A percentile compares a stretch with the other conserved stretches of the same genome.
Evolutionary conservation across 306 rosid species (phyloP).

Genomic region (Benincasa hispida): DNA sequence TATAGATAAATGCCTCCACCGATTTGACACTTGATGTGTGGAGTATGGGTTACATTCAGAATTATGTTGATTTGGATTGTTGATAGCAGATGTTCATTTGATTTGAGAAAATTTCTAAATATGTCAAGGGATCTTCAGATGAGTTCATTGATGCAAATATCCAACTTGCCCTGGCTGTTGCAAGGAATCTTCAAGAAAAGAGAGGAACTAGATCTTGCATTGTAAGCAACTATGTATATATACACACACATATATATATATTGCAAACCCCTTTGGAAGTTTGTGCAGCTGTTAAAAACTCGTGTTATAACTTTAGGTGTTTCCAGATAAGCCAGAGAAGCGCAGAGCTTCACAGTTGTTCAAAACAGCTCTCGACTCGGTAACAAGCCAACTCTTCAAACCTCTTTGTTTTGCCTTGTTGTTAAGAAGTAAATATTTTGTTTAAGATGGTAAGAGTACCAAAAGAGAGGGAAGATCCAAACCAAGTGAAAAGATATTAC

Average conservation of each 20-base stretch:
- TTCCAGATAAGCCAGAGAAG: conserved; percentile 89
- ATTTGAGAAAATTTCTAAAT: conserved; percentile 81
- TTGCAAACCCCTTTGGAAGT: background rate
- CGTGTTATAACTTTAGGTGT: conserved; percentile 43
- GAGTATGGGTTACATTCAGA: background rate
- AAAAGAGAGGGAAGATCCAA: background rate
- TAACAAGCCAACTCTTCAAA: conserved; percentile 17
- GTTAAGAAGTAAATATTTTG: background rate
- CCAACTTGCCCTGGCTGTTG: conserved; percentile 84
- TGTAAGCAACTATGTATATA: conserved; percentile 36
- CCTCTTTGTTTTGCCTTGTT: background rate
- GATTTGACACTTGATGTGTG: background rate
- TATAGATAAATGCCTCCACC: background rate
- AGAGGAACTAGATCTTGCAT: conserved; percentile 61
- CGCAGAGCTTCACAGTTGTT: conserved; percentile 72
- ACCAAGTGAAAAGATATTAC: background rate
- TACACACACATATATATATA: background rate
- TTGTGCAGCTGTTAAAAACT: conserved; percentile 8
- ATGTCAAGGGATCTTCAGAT: conserved; percentile 99
- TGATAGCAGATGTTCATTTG: conserved; percentile 16
- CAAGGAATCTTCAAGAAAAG: conserved; percentile 63
- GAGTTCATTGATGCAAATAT: conserved; percentile 93
- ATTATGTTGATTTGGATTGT: conserved; percentile 3
- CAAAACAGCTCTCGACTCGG: conserved; percentile 80
- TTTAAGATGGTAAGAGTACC: background rate